Evolutionary conservation across 768 basidiomycete species (phyloP).

Genomic region (Hydnum rufescens): DNA sequence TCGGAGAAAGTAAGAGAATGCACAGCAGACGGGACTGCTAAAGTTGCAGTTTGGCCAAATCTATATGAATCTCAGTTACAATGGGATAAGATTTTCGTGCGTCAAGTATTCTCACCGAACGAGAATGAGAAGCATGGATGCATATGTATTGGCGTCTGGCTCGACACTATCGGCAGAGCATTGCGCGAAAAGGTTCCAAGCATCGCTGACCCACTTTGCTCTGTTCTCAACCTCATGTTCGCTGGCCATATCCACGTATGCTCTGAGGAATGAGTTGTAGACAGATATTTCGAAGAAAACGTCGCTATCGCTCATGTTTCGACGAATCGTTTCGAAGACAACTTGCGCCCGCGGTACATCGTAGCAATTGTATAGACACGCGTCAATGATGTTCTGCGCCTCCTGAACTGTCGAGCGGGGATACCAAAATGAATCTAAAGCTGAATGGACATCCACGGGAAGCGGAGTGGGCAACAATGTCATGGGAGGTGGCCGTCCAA

Average conservation of each 20-base stretch:
- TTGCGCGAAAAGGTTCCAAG: conserved; percentile 42
- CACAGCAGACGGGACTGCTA: conserved; percentile 8
- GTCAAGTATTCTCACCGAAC: conserved; percentile 24
- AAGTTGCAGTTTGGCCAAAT: background rate
- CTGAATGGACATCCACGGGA: conserved; percentile 26
- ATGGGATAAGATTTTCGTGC: conserved; percentile 6
- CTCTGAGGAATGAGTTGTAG: conserved; percentile 48
- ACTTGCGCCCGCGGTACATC: conserved; percentile 59
- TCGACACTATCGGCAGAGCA: conserved; percentile 29
- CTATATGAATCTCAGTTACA: background rate
- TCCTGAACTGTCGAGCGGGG: conserved; percentile 47
- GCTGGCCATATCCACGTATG: conserved; percentile 40
- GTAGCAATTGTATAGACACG: conserved; percentile 55
- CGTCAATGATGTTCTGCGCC: conserved; percentile 57
- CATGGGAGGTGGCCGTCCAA: conserved; percentile 15
- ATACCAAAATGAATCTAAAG: conserved; percentile 32
- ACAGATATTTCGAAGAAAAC: conserved; percentile 28
- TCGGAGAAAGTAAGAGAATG: background rate
- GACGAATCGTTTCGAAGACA: conserved; percentile 46
- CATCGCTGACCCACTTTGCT: conserved; percentile 39
- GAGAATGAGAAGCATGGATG: conserved; percentile 42
- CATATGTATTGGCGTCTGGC: conserved; percentile 43
- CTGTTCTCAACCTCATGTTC: conserved; percentile 26
- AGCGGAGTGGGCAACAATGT: conserved; percentile 50
- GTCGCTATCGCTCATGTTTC: conserved; percentile 15